Percentiles rank a stretch among this genome's conserved stretches.
Conservation (phyloP, 108 stramenopile species). For the Pseudonitzschia multiseries region DNA sequence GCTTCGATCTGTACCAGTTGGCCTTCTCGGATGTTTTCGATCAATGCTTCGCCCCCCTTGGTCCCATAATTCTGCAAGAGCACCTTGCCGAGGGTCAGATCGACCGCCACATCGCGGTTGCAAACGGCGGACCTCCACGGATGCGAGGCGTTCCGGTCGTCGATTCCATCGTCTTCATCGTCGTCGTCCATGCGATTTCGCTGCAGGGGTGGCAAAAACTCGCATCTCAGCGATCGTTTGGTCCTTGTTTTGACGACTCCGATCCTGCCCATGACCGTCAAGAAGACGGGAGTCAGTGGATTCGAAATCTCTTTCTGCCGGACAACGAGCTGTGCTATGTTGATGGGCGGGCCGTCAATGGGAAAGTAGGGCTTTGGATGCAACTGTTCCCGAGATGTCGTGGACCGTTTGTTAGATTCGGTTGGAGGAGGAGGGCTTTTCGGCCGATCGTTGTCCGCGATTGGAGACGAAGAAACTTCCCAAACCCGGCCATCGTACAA, state of each 20-base stretch:
- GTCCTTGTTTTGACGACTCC: constrained; percentile 23
- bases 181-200: not conserved
- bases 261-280: constrained; percentile 27
- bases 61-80: constrained; percentile 22
- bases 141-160: not conserved
- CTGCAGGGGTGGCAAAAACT: constrained; percentile 28
- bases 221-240: constrained; percentile 20
- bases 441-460: not conserved
- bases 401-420: not conserved
- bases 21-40: constrained; percentile 24
- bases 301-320: constrained; percentile 27
- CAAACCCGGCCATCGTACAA: not conserved
- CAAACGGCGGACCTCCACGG: constrained; percentile 27
- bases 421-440: not conserved
- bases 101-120: constrained; percentile 26
- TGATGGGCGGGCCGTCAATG: constrained; percentile 12
- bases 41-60: constrained; percentile 11
- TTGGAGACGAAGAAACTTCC: not conserved
- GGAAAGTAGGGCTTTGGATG: constrained; percentile 19
- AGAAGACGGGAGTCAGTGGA: constrained; percentile 16
- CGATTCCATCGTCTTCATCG: not conserved
- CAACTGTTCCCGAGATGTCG: not conserved
- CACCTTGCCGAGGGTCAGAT: constrained; percentile 31
- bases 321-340: constrained; percentile 18
- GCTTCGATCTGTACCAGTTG: constrained; percentile 34